Percentiles rank a stretch among this genome's conserved stretches.
These are phyloP conservation scores for Cucurbita maxima DNA, from an alignment of 306 rosid species.

Conservation along the genomic window DNA sequence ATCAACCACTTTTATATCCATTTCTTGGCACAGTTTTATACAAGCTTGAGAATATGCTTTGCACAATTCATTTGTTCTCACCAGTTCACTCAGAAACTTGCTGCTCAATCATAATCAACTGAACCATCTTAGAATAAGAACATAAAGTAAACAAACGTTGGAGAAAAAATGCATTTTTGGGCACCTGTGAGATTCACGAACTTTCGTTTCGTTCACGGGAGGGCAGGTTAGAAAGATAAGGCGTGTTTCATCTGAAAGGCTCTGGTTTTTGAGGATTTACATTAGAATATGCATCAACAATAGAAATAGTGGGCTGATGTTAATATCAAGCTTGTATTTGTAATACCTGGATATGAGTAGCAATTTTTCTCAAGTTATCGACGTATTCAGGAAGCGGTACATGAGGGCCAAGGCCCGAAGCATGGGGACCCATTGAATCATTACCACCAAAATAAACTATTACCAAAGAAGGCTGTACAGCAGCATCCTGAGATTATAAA, in stretches of 20 bases:
- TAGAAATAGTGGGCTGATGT: not conserved
- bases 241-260: slow-evolving; percentile 62
- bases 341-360: slow-evolving; percentile 63
- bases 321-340: not conserved
- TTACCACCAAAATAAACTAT: slow-evolving; percentile 89
- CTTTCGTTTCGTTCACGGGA: slow-evolving; percentile 58
- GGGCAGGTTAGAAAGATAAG: slow-evolving; percentile 64
- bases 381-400: slow-evolving; percentile 75
- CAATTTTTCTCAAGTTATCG: slow-evolving; percentile 64
- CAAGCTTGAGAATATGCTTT: slow-evolving; percentile 68
- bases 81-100: slow-evolving; percentile 39
- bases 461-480: slow-evolving; percentile 68
- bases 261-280: slow-evolving; percentile 25
- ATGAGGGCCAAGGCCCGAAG: slow-evolving; percentile 85
- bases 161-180: not conserved
- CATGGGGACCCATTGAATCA: slow-evolving; percentile 87
- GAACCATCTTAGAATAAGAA: slow-evolving; percentile 1
- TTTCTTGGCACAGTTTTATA: slow-evolving; percentile 57
- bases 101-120: slow-evolving; percentile 15
- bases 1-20: slow-evolving; percentile 57
- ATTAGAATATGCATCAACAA: slow-evolving; percentile 16
- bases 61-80: slow-evolving; percentile 84
- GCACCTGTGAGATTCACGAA: slow-evolving; percentile 48
- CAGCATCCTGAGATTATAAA: slow-evolving; percentile 42
- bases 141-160: not conserved